A percentile compares a stretch with the other conserved stretches of the same genome.
Evolutionary conservation across 345 rosid genomes (phyloP).

Genomic region (rapeseed (Brassica napus)): Da-Ae NC_063452.1:48655001-48655500

Average conservation of each 20-base stretch:
- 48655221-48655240: constrained; percentile 22
- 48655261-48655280: constrained; percentile 10
- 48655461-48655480: background rate
- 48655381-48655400: background rate
- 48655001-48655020: no score
- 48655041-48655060: background rate
- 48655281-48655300: background rate
- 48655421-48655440: background rate
- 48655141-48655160: background rate
- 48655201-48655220: background rate
- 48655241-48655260: constrained; percentile 36
- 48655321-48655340: background rate
- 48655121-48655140: constrained; percentile 10
- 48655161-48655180: constrained; percentile 14
- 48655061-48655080: background rate
- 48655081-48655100: constrained; percentile 3
- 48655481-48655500: background rate
- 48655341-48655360: background rate
- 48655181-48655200: constrained; percentile 18
- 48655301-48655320: background rate
- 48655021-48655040: no score
- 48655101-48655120: constrained; percentile 32
- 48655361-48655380: background rate
- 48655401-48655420: background rate
- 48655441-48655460: background rate